Evolutionary conservation across 257 asterid genomes (phyloP).

Genomic region (Solanum ahanhuiri): DNA sequence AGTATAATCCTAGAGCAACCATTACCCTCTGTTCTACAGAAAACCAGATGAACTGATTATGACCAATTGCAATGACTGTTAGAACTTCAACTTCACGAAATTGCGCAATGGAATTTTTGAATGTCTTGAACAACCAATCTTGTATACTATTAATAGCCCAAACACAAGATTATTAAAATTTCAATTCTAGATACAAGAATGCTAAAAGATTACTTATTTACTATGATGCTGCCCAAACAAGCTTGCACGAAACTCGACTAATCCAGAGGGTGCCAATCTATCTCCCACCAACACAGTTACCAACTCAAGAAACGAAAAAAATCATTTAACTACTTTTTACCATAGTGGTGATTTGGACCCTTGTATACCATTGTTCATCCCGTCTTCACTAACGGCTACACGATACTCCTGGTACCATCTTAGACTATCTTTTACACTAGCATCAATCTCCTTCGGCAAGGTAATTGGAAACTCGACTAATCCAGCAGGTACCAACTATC

Average conservation of each 20-base stretch:
- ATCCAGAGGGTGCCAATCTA: not conserved
- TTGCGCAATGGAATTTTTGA: not conserved
- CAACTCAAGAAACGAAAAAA: not conserved
- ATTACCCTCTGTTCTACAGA: not conserved
- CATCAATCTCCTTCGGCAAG: not conserved
- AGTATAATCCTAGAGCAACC: not conserved
- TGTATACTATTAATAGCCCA: not conserved
- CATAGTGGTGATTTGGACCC: not conserved
- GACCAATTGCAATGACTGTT: not conserved
- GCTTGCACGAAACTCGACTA: not conserved
- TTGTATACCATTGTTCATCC: not conserved
- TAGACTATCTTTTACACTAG: not conserved
- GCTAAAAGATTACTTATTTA: not conserved
- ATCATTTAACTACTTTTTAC: not conserved
- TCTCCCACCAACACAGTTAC: not conserved
- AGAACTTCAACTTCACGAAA: not conserved
- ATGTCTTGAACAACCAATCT: not conserved
- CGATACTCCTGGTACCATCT: not conserved
- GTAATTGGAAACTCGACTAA: not conserved
- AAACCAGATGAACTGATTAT: not conserved
- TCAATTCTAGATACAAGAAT: not conserved
- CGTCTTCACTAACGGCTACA: not conserved
- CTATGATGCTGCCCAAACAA: not conserved
- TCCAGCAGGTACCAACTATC: not conserved
- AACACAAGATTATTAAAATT: not conserved